phyloP scores from a whole-genome alignment of 768 basidiomycete genomes.

The Xerocomellus intermedius region DNA sequence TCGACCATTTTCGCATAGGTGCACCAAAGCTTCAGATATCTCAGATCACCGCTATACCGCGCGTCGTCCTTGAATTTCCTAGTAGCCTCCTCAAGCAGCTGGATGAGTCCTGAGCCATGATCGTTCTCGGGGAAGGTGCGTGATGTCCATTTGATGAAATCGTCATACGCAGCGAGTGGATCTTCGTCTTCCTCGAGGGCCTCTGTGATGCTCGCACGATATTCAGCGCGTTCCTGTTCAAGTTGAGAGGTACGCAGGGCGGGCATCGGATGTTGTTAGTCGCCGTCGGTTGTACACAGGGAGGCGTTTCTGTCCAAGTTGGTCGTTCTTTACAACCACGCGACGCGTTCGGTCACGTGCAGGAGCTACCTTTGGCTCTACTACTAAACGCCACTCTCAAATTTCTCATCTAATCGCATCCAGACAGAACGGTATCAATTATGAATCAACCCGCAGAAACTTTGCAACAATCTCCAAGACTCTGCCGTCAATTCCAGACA shows the following conservation, averaged over 20 bases:
- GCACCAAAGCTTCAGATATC: conserved; percentile 92
- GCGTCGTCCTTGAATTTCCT: conserved; percentile 77
- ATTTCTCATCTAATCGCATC: not conserved
- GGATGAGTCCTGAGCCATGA: conserved; percentile 68
- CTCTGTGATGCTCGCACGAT: conserved; percentile 42
- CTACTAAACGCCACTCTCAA: too few relatives aligned
- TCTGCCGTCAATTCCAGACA: conserved; percentile 22
- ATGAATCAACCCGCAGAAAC: conserved; percentile 1
- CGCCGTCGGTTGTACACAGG: conserved; percentile 1
- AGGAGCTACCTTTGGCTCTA: not conserved
- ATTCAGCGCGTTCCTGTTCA: conserved; percentile 32
- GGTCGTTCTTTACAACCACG: conserved; percentile 19
- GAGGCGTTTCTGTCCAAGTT: conserved; percentile 1
- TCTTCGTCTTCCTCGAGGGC: conserved; percentile 77
- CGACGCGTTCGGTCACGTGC: conserved; percentile 34
- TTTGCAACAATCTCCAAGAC: conserved; percentile 20
- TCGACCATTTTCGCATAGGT: conserved; percentile 82
- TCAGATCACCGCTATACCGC: conserved; percentile 82
- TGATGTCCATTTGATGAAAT: conserved; percentile 88
- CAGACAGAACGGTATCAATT: not conserved
- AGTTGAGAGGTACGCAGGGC: conserved; percentile 26
- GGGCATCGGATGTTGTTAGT: conserved; percentile 22
- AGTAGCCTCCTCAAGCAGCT: conserved; percentile 83
- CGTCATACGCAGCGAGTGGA: conserved; percentile 79
- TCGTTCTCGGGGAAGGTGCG: conserved; percentile 74